Conservation (phyloP, 1,284 basidiomycete species). For the Ceratobasidium sp. region DNA sequence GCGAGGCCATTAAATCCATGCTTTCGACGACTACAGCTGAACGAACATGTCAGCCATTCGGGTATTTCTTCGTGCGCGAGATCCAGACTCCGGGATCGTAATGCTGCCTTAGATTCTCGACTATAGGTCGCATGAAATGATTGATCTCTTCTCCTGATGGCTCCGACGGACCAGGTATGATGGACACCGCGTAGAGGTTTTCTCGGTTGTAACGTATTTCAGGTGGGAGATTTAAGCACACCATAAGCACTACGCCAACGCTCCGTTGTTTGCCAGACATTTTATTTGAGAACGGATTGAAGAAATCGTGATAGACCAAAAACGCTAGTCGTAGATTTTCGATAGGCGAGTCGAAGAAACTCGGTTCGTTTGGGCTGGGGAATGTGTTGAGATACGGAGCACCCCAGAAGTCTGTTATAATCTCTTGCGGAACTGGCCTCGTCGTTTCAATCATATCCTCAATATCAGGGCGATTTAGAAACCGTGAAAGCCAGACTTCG, state of each 20-base stretch:
- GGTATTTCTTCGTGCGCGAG: slow-evolving; percentile 52
- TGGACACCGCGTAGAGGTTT: slow-evolving; percentile 51
- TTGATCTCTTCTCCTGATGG: slow-evolving; percentile 57
- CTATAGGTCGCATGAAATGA: slow-evolving; percentile 56
- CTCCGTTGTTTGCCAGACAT: slow-evolving; percentile 9
- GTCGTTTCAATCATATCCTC: slow-evolving; percentile 22
- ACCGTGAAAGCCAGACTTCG: slow-evolving; percentile 6
- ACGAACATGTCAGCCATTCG: slow-evolving; percentile 53
- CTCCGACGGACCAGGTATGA: slow-evolving; percentile 59
- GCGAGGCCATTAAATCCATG: slow-evolving; percentile 56
- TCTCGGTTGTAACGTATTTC: slow-evolving; percentile 46
- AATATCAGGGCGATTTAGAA: slow-evolving; percentile 17
- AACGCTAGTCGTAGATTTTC: slow-evolving; percentile 53
- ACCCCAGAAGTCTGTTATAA: slow-evolving; percentile 52
- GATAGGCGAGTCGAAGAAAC: slow-evolving; percentile 48
- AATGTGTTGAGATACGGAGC: slow-evolving; percentile 53
- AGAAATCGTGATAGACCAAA: slow-evolving; percentile 21
- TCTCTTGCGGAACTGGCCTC: neutral
- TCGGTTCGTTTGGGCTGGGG: slow-evolving; percentile 49
- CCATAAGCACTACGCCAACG: slow-evolving; percentile 38
- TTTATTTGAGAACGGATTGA: slow-evolving; percentile 34
- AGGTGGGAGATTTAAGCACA: slow-evolving; percentile 47
- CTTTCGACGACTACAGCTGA: slow-evolving; percentile 54
- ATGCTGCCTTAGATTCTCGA: slow-evolving; percentile 55
- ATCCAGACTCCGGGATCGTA: slow-evolving; percentile 57